These are phyloP conservation scores for Pleoardoris graminearum DNA, from an alignment of 2,329 filamentous ascomycete genomes.

Conservation along the genomic window DNA sequence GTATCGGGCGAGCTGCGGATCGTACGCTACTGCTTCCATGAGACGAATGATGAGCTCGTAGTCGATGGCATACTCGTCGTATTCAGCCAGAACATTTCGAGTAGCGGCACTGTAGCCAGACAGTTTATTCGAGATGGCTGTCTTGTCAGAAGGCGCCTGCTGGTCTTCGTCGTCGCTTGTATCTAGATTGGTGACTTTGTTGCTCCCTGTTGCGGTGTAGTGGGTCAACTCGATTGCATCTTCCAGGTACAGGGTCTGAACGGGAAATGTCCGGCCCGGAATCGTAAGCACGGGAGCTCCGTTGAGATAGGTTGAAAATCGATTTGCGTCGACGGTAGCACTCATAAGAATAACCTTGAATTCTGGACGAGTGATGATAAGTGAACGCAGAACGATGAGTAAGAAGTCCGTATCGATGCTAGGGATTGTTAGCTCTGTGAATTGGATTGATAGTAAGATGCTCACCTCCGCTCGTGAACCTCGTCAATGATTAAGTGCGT, in stretches of 20 bases:
- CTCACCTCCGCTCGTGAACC: conserved; percentile 78
- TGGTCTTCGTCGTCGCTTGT: conserved; percentile 53
- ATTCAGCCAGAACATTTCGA: conserved; percentile 70
- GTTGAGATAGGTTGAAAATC: conserved; percentile 86
- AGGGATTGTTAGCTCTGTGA: conserved; percentile 16
- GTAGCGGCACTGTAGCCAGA: conserved; percentile 76
- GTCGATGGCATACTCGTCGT: conserved; percentile 91
- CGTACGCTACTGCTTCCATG: conserved; percentile 73
- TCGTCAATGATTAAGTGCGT: conserved; percentile 97
- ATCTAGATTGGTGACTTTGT: conserved; percentile 56
- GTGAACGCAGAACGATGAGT: conserved; percentile 83
- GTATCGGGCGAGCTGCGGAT: conserved; percentile 67
- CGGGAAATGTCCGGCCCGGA: conserved; percentile 90
- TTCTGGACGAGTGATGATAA: conserved; percentile 75
- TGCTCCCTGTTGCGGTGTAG: conserved; percentile 54
- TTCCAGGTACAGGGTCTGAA: conserved; percentile 84
- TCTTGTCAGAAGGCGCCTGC: conserved; percentile 52
- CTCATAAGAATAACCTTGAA: conserved; percentile 97
- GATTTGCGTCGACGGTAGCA: conserved; percentile 89
- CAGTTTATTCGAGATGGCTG: conserved; percentile 66
- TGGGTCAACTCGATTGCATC: conserved; percentile 89
- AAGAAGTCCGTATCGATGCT: conserved; percentile 95
- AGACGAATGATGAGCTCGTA: conserved; percentile 83
- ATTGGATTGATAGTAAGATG: background rate
- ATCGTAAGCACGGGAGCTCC: conserved; percentile 86